Percentiles rank a stretch among this genome's conserved stretches.
Evolutionary conservation across 192 early-diverging fungal genomes (phyloP).

Genomic region (Kickxella alabastrina): DNA sequence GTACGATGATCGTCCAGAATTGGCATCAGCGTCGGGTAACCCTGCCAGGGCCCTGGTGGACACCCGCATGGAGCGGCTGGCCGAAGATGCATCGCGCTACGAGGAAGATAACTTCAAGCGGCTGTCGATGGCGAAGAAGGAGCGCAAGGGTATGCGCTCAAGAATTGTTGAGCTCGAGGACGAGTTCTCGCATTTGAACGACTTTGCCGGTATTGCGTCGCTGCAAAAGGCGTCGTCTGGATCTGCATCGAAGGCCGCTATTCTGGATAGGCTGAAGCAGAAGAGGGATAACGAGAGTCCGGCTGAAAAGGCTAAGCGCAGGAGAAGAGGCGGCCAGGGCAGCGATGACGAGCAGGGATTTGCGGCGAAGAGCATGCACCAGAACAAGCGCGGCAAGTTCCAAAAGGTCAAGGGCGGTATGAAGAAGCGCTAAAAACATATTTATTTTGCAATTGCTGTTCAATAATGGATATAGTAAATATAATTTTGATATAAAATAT

Average conservation of each 20-base stretch:
- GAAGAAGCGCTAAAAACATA: too few relatives aligned
- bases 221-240: slow-evolving; percentile 18
- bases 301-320: slow-evolving; percentile 35
- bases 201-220: slow-evolving; percentile 48
- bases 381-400: slow-evolving; percentile 29
- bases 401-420: slow-evolving; percentile 26
- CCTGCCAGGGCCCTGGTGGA: slow-evolving; percentile 57
- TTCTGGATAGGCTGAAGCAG: slow-evolving; percentile 36
- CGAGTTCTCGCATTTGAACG: slow-evolving; percentile 73
- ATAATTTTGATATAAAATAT: too few relatives aligned
- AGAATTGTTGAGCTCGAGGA: slow-evolving; percentile 65
- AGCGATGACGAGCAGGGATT: slow-evolving; percentile 23
- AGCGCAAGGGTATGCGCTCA: slow-evolving; percentile 62
- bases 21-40: slow-evolving; percentile 67
- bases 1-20: slow-evolving; percentile 84
- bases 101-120: slow-evolving; percentile 91
- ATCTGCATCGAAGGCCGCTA: slow-evolving; percentile 19
- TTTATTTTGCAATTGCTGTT: too few relatives aligned
- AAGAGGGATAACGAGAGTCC: slow-evolving; percentile 35
- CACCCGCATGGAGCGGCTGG: slow-evolving; percentile 54
- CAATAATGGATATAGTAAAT: too few relatives aligned
- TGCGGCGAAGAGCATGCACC: slow-evolving; percentile 2
- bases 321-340: slow-evolving; percentile 20
- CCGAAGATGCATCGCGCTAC: slow-evolving; percentile 64
- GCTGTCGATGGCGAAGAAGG: slow-evolving; percentile 66